These are phyloP conservation scores for Botryotinia narcissicola DNA, from an alignment of 2,329 filamentous ascomycete species.

Conservation along the genomic window DNA sequence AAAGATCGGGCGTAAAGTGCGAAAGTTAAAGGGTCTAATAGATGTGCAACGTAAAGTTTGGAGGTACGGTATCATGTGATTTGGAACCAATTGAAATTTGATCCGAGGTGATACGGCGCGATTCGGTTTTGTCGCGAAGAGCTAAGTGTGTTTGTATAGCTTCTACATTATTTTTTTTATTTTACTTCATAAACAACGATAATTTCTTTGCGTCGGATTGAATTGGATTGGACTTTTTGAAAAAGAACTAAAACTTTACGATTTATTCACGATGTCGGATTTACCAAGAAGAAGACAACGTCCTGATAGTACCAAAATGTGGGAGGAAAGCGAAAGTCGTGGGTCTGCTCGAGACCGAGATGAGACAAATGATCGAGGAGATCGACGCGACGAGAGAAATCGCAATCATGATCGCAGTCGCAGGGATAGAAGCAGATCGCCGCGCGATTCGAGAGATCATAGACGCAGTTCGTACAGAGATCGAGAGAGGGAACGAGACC, in stretches of 20 bases:
- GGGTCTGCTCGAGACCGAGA: conserved; percentile 40
- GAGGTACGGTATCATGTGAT: background rate
- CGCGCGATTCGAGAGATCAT: conserved; percentile 28
- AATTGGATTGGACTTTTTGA: background rate
- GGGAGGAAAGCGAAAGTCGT: conserved; percentile 49
- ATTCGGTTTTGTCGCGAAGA: background rate
- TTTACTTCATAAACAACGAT: background rate
- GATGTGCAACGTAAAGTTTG: background rate
- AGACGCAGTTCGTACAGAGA: conserved; percentile 36
- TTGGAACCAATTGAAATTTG: background rate
- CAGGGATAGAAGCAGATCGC: conserved; percentile 39
- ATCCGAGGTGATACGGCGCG: background rate
- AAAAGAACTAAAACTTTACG: background rate
- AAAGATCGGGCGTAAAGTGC: background rate
- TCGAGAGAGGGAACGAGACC: conserved; percentile 41
- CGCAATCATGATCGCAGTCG: conserved; percentile 39
- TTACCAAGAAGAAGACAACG: conserved; percentile 50
- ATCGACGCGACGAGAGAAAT: conserved; percentile 38
- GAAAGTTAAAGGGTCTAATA: background rate
- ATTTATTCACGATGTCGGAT: conserved; percentile 46
- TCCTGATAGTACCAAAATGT: conserved; percentile 60
- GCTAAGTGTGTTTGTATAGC: background rate
- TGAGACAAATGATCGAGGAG: conserved; percentile 41
- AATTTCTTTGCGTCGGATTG: background rate
- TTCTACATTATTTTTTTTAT: background rate